Conservation (phyloP, 2,329 filamentous ascomycete genomes). For the Hypoxylon sp. region DNA sequence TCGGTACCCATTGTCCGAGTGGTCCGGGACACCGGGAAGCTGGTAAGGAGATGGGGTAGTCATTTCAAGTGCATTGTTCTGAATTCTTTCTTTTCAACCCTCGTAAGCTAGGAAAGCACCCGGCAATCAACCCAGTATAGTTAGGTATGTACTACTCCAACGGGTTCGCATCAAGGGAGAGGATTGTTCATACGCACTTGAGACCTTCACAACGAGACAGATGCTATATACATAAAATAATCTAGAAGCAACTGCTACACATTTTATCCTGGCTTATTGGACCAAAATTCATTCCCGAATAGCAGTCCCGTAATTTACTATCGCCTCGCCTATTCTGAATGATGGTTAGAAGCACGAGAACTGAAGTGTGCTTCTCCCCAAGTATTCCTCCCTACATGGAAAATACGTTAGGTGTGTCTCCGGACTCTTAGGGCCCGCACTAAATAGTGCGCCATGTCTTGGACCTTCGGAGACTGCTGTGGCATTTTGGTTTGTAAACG, state of each 20-base stretch:
- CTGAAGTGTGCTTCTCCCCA: background rate
- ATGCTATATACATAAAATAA: too few species aligned
- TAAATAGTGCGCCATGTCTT: slow-evolving; percentile 8
- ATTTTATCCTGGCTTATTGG: background rate
- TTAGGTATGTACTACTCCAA: background rate
- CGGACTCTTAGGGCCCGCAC: slow-evolving; percentile 9
- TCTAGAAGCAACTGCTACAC: too few species aligned
- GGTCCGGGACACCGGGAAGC: slow-evolving; percentile 42
- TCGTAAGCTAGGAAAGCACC: background rate
- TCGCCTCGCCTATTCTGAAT: background rate
- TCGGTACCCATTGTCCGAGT: slow-evolving; percentile 35
- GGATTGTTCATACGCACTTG: background rate
- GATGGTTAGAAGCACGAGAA: background rate
- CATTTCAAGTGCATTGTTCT: background rate
- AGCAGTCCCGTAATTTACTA: background rate
- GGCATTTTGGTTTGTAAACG: background rate
- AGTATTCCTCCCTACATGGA: background rate
- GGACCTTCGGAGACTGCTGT: background rate
- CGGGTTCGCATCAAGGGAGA: background rate
- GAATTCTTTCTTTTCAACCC: background rate
- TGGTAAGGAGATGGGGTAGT: background rate
- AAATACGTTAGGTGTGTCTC: slow-evolving; percentile 1
- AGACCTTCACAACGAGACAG: background rate
- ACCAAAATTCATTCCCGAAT: background rate
- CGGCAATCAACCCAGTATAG: background rate